A percentile compares a stretch with the other conserved stretches of the same genome.
Conservation (phyloP, 305 asterid species). For the Solanum hybrid region DNA sequence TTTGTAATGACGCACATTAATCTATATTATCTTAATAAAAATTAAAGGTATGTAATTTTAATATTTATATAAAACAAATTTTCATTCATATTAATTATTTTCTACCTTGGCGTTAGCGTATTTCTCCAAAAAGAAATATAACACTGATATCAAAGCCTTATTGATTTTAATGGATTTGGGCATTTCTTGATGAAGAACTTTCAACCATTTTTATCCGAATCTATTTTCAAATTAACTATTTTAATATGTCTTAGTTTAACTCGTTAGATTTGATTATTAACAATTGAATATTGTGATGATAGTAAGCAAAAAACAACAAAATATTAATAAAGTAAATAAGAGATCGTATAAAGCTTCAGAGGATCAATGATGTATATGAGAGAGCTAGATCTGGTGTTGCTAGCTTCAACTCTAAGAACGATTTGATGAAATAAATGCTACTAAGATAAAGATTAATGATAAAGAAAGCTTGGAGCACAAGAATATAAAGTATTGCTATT, state of each 20-base stretch:
- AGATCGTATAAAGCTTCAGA: neutral
- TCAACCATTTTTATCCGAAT: neutral
- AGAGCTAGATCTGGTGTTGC: neutral
- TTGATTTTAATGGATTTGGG: neutral
- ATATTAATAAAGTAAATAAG: neutral
- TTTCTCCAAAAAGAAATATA: neutral
- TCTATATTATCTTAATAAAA: too few species aligned
- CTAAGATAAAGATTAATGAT: too few species aligned
- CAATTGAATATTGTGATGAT: too few species aligned
- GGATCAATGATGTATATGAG: neutral
- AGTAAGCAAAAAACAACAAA: neutral
- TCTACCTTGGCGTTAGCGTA: neutral
- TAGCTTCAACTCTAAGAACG: neutral
- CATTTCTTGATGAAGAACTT: neutral
- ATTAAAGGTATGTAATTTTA: neutral
- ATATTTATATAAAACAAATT: too few species aligned
- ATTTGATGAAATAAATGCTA: neutral
- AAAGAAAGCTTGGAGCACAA: neutral
- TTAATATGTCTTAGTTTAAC: neutral
- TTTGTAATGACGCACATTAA: neutral
- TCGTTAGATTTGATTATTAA: too few species aligned
- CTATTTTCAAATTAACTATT: too few species aligned
- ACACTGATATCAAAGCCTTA: neutral
- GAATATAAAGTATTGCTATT: neutral
- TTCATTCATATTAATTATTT: too few species aligned